phyloP scores from a whole-genome alignment of 176 grass and related monocot genomes.

The Phoenix roebelenii region DNA sequence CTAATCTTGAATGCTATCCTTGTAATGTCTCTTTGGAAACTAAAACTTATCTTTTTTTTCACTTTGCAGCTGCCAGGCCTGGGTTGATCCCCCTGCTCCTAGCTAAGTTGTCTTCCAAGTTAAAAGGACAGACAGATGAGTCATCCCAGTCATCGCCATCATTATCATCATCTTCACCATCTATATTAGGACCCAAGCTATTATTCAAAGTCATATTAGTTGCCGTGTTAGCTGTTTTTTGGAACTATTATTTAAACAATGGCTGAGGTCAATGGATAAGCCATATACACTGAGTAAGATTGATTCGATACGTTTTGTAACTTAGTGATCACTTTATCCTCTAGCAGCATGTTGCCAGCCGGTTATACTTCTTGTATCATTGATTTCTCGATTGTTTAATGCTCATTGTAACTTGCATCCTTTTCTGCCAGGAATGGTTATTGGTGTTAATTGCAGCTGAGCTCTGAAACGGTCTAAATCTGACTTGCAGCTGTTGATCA shows the following conservation, averaged over 20 bases:
- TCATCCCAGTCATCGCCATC: conserved; percentile 6
- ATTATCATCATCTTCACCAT: neutral
- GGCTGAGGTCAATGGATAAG: conserved; percentile 14
- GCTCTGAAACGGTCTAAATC: too few relatives aligned
- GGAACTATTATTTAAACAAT: conserved; percentile 29
- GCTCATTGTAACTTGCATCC: too few relatives aligned
- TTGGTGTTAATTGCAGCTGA: too few relatives aligned
- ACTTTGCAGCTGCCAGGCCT: conserved; percentile 16
- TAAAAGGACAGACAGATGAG: conserved; percentile 24
- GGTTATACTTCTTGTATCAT: too few relatives aligned
- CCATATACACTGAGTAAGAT: neutral
- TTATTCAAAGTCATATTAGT: conserved; percentile 30
- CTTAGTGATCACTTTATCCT: too few relatives aligned
- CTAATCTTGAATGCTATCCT: too few relatives aligned
- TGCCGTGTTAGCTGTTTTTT: conserved; percentile 22
- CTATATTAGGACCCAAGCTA: conserved; percentile 15
- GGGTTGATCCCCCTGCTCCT: conserved; percentile 23
- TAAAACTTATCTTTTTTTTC: neutral
- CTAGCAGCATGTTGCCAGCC: too few relatives aligned
- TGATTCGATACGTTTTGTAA: too few relatives aligned
- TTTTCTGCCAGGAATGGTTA: too few relatives aligned
- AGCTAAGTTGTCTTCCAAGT: conserved; percentile 28
- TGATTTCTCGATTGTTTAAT: too few relatives aligned
- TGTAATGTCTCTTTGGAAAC: neutral
- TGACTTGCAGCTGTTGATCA: too few relatives aligned